Percentiles rank a stretch among this genome's conserved stretches.
Evolutionary conservation across 768 basidiomycete genomes (phyloP).

Genomic region (Leccinum subgranulosum): DNA sequence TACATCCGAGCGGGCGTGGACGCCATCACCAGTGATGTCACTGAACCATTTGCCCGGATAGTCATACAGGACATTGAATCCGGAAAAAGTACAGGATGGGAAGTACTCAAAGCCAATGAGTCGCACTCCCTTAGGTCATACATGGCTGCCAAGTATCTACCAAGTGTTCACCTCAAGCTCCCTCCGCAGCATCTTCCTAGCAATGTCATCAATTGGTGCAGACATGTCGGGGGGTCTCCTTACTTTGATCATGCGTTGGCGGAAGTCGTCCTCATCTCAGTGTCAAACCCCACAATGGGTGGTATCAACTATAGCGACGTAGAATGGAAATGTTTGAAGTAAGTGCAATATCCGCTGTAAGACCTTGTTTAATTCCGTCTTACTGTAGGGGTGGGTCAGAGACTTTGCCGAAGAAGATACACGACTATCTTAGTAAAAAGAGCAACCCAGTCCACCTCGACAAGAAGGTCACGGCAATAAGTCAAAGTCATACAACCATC

Average conservation of each 20-base stretch:
- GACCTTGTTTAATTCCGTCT: not conserved
- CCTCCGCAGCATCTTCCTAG: constrained; percentile 12
- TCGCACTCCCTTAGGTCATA: constrained; percentile 24
- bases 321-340: not conserved
- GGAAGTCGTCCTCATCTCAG: no score
- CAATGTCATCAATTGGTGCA: constrained; percentile 30
- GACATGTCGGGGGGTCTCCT: not conserved
- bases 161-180: constrained; percentile 14
- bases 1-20: constrained; percentile 18
- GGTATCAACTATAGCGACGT: no score
- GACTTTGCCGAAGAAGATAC: not conserved
- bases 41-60: constrained; percentile 14
- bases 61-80: constrained; percentile 21
- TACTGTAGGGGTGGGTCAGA: not conserved
- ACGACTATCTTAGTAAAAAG: not conserved
- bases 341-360: not conserved
- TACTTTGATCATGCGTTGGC: not conserved
- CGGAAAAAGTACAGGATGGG: constrained; percentile 21
- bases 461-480: no score
- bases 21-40: constrained; percentile 13
- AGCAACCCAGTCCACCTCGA: no score
- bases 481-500: no score
- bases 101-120: constrained; percentile 25
- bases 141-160: constrained; percentile 20
- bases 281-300: no score